Evolutionary conservation across 306 rosid genomes (phyloP), one percentile per base, ranked within the genome.

Genomic region (Vigna reflexopilosa): DNA sequence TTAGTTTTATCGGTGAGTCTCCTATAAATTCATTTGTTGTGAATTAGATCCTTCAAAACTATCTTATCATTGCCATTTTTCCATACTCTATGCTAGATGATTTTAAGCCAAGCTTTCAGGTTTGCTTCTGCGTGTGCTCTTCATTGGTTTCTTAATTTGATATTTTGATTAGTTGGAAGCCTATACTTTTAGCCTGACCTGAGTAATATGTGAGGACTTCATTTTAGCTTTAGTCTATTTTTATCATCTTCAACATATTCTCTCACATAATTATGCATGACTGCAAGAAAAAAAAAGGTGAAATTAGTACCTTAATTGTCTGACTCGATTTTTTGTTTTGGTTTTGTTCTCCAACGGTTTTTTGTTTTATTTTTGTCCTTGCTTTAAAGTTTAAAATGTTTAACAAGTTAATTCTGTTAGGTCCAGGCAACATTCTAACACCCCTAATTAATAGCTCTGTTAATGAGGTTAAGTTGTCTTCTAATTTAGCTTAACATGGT

Each of bases 1-100:
- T 36, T 71, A 54, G 32, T 67, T 63, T 61, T n/a, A 12, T 42
- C 36, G 17, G 4, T 30, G 34, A 30, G 34, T 30, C 34, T 30
- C 34, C 4, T 30, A 30, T 30, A 30, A 30, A 30, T 30, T 30
- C 34, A 30, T 30, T 30, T 30, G 55, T 28, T 20, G 58, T 50
- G 75, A 56, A n/a, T n/a, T 63, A 67, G 77, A 38, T 45, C 72
- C 50, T 59, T 74, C 42, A 4, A 47, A 34, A 47, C 26, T 68
- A 30, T 69, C 32, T 34, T 44, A 45, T 34, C 36, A 17, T 70
- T 61, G 34, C 56, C 51, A 38, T 61, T 72, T 56, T 34, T 52
- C 34, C 12, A 10, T 44, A 32, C 52, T 30, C 55, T 42, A 4
- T 82, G 59, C 67, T 72, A 61, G 68, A 57, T 79, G 20, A 19